Conservation (phyloP, 2,329 filamentous ascomycete genomes). For the Laburnicola sp. region DNA sequence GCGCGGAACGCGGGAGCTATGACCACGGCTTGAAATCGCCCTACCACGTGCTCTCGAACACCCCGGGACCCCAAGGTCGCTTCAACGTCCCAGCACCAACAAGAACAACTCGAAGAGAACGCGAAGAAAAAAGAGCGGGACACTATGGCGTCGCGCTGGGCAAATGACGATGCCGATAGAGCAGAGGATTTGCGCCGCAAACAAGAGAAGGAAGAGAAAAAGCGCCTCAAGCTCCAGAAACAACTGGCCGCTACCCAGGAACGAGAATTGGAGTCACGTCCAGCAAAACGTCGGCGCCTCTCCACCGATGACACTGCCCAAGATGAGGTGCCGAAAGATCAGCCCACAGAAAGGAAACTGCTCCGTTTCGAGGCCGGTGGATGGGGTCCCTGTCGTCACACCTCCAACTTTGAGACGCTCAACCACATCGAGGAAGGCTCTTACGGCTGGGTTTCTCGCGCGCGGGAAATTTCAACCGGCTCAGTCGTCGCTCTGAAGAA, state of each 20-base stretch:
- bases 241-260: constrained; percentile 55
- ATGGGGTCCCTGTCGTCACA: constrained; percentile 74
- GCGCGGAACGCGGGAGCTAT: constrained; percentile 39
- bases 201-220: constrained; percentile 86
- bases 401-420: constrained; percentile 86
- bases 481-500: constrained; percentile 90
- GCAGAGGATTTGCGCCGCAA: constrained; percentile 72
- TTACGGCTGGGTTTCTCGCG: constrained; percentile 91
- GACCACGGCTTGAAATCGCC: constrained; percentile 25
- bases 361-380: constrained; percentile 69
- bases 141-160: constrained; percentile 77
- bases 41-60: constrained; percentile 16
- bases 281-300: constrained; percentile 65
- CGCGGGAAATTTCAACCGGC: constrained; percentile 71
- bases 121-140: constrained; percentile 8
- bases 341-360: constrained; percentile 56
- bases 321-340: constrained; percentile 26
- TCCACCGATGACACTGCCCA: constrained; percentile 49
- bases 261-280: constrained; percentile 40
- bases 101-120: not conserved
- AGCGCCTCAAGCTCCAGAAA: constrained; percentile 79
- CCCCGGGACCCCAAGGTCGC: constrained; percentile 1
- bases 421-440: constrained; percentile 98
- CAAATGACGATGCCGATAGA: constrained; percentile 78
- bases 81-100: constrained; percentile 2